A percentile compares a stretch with the other conserved stretches of the same genome.
Conservation (phyloP, 495 filamentous ascomycete species). For the Clohesyomyces aquaticus region DNA sequence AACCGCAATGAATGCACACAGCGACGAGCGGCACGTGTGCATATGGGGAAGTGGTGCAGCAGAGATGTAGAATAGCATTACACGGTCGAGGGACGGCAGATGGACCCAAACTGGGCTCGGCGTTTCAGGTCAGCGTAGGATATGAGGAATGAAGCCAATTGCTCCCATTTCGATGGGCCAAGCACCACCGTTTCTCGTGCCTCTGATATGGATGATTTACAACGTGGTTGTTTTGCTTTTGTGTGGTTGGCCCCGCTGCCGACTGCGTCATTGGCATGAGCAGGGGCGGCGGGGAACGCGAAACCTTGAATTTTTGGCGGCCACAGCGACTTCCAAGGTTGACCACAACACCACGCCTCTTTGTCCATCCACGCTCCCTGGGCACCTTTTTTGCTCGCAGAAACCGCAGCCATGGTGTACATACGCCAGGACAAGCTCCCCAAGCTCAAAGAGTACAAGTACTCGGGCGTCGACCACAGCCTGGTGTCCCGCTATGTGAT, state of each 20-base stretch:
- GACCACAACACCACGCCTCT: slow-evolving; percentile 14
- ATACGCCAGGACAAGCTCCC: slow-evolving; percentile 87
- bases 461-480: slow-evolving; percentile 87
- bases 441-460: slow-evolving; percentile 85
- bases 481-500: slow-evolving; percentile 86
- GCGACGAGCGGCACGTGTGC: background rate
- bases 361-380: background rate
- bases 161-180: background rate
- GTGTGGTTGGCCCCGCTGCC: slow-evolving; percentile 19
- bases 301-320: slow-evolving; percentile 27
- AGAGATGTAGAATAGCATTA: slow-evolving; percentile 6
- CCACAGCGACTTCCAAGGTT: background rate
- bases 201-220: no score
- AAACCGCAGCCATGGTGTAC: slow-evolving; percentile 67
- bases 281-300: no score
- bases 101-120: background rate
- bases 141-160: background rate
- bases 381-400: background rate
- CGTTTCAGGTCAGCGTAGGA: slow-evolving; percentile 1
- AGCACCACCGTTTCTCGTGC: no score
- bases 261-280: slow-evolving; percentile 24
- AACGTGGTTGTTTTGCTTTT: background rate
- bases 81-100: background rate
- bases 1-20: no score
- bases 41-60: background rate